phyloP scores from a whole-genome alignment of 805 yeast genomes.

The Candida michaelii region DNA sequence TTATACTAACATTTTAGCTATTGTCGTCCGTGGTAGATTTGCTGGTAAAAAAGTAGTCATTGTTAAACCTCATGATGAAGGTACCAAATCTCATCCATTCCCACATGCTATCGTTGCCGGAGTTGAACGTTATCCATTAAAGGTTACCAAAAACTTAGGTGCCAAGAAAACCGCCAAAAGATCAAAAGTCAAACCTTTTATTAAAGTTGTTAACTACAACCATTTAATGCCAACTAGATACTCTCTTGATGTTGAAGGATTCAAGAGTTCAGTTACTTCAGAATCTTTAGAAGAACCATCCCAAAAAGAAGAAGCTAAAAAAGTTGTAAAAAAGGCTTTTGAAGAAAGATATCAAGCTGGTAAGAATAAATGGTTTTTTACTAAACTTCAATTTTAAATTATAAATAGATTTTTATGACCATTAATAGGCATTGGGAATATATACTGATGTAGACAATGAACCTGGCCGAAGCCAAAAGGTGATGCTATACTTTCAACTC shows the following conservation, averaged over 20 bases:
- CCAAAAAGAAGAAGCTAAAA: conserved; percentile 98
- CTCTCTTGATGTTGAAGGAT: conserved; percentile 93
- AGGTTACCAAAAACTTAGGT: conserved; percentile 93
- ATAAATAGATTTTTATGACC: conserved; percentile 5
- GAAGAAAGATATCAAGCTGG: conserved; percentile 99
- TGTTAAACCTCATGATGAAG: conserved; percentile 97
- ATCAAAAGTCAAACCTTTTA: conserved; percentile 98
- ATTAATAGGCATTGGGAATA: conserved; percentile 6
- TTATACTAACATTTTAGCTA: conserved; percentile 52
- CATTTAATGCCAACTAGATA: conserved; percentile 99
- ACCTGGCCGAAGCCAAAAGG: too few relatives aligned
- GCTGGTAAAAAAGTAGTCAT: conserved; percentile 99
- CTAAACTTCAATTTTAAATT: conserved; percentile 86
- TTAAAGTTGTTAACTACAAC: conserved; percentile 99
- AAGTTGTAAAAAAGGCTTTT: conserved; percentile 97
- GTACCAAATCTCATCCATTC: conserved; percentile 97
- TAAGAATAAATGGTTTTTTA: conserved; percentile 99
- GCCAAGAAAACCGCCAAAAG: conserved; percentile 96
- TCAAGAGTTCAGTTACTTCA: conserved; percentile 87
- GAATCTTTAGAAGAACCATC: conserved; percentile 97
- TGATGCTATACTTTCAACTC: too few relatives aligned
- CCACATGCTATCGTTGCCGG: conserved; percentile 99
- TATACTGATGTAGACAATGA: conserved; percentile 4
- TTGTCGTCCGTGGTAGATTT: conserved; percentile 99
- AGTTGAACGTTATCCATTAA: conserved; percentile 97